Evolutionary conservation across 495 filamentous ascomycete genomes (phyloP), one percentile per base, ranked within the genome.

Genomic region (Neurospora sp.): DNA sequence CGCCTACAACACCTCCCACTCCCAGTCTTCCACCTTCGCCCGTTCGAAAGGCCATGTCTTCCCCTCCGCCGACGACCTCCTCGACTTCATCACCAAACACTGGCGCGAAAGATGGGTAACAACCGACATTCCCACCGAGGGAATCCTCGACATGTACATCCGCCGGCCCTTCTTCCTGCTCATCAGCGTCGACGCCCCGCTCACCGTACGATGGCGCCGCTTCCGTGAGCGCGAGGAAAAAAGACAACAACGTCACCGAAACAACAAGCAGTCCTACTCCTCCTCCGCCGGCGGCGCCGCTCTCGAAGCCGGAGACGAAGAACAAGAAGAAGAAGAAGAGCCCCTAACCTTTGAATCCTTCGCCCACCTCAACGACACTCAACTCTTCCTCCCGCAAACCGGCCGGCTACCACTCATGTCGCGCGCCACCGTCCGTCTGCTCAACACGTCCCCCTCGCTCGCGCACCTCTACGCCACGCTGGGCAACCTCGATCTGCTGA

Each of bases 101-200:
- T 99, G 95, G 95, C 88, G 87, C 74, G 88, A 89, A 71, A 86
- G 87, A 39, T 98, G 91, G 89, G 92, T 98, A 8, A 96, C 91
- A 1, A 94, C 92, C 31, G 89, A 93, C 77, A 90, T 97, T 73
- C 86, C 89, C 82, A 86, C 90, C 76, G 89, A 91, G 40, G 73
- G 73, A 1, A 86, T 90, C 9, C 84, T 97, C 2, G 92, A 97
- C 74, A 83, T 87, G 12, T 89, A 98, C 42, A 80, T 88, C 42
- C 85, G 90, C 35, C 89, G 96, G 14, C 96, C 96, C 1, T 97
- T 96, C 83, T 99, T 98, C 83, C 87, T 99, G 69, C 88, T 98
- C 18, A 86, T 98, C 73, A 94, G 92, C 79, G 89, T 99, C 61
- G 95, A 98, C 79, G 96, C 95, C 3, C 96, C 96, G 2, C 85